Evolutionary conservation across 2,329 filamentous ascomycete genomes (phyloP).

Genomic region (Tolypocladium pustulatum): DNA sequence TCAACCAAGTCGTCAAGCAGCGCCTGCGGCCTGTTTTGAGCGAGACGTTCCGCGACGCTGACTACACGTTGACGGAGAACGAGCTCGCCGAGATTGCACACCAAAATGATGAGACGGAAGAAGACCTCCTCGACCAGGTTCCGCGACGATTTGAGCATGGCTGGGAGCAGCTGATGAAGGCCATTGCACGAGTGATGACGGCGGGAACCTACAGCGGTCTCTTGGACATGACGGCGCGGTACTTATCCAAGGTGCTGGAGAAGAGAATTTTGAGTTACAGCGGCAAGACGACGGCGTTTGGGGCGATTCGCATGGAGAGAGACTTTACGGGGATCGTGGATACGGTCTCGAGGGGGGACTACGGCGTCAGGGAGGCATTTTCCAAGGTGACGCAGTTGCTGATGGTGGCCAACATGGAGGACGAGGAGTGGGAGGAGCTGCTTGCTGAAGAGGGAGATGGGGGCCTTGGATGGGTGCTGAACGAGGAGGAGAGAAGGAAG

Average conservation of each 20-base stretch:
- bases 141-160: slow-evolving; percentile 69
- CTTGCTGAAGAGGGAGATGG: slow-evolving; percentile 40
- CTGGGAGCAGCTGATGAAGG: slow-evolving; percentile 79
- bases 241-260: slow-evolving; percentile 72
- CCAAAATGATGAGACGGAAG: slow-evolving; percentile 43
- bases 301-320: slow-evolving; percentile 72
- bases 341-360: slow-evolving; percentile 59
- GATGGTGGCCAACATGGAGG: slow-evolving; percentile 87
- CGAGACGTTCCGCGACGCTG: slow-evolving; percentile 84
- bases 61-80: slow-evolving; percentile 64
- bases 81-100: slow-evolving; percentile 46
- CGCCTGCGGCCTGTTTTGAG: slow-evolving; percentile 75
- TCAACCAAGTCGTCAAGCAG: slow-evolving; percentile 76
- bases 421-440: slow-evolving; percentile 86
- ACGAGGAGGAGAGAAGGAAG: slow-evolving; percentile 60
- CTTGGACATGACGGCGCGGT: slow-evolving; percentile 60
- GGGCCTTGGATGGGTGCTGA: slow-evolving; percentile 62
- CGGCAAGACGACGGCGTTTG: slow-evolving; percentile 69
- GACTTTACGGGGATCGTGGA: slow-evolving; percentile 70
- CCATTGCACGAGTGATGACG: slow-evolving; percentile 77
- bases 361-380: slow-evolving; percentile 69
- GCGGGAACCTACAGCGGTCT: slow-evolving; percentile 65
- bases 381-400: slow-evolving; percentile 67
- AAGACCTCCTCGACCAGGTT: slow-evolving; percentile 54
- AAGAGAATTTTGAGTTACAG: slow-evolving; percentile 77